These are phyloP conservation scores for Phytophthora citrophthora DNA, from an alignment of 352 stramenopile species.

Conservation along the genomic window DNA sequence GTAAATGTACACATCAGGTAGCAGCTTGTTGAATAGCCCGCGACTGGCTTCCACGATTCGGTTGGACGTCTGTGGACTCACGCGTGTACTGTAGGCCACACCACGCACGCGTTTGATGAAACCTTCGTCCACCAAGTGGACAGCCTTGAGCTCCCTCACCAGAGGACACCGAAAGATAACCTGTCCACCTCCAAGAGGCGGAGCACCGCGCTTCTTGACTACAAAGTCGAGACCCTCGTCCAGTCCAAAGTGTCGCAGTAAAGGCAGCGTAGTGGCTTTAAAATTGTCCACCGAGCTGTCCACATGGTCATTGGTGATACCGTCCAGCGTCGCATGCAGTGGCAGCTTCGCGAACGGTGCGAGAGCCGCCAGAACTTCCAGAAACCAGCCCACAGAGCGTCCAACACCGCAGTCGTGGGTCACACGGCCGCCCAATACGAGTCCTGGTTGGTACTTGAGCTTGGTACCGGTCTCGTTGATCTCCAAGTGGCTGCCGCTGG, in stretches of 20 bases:
- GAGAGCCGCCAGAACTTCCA: constrained; percentile 97
- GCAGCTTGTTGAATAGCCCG: constrained; percentile 97
- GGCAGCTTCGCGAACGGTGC: constrained; percentile 97
- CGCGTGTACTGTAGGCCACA: constrained; percentile 95
- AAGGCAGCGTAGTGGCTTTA: constrained; percentile 93
- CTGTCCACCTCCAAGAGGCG: constrained; percentile 79
- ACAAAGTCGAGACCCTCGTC: constrained; percentile 89
- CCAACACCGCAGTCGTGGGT: constrained; percentile 95
- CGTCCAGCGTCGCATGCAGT: constrained; percentile 93
- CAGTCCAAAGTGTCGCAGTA: constrained; percentile 97
- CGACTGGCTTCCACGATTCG: constrained; percentile 96
- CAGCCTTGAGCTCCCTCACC: constrained; percentile 93
- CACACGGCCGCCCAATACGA: constrained; percentile 95
- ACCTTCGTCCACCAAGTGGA: constrained; percentile 96
- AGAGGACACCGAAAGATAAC: constrained; percentile 96
- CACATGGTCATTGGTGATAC: constrained; percentile 95
- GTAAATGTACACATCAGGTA: constrained; percentile 99
- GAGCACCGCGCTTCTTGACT: constrained; percentile 93
- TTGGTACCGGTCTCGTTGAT: constrained; percentile 99
- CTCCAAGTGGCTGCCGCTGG: constrained; percentile 97
- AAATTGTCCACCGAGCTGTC: constrained; percentile 95
- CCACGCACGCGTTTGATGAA: constrained; percentile 99
- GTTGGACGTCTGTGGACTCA: constrained; percentile 98
- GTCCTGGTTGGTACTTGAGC: constrained; percentile 96
- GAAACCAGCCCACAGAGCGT: constrained; percentile 97